Base-by-base conservation (phyloP, 768 basidiomycete species). In the Punctularia strigosozonata region DNA sequence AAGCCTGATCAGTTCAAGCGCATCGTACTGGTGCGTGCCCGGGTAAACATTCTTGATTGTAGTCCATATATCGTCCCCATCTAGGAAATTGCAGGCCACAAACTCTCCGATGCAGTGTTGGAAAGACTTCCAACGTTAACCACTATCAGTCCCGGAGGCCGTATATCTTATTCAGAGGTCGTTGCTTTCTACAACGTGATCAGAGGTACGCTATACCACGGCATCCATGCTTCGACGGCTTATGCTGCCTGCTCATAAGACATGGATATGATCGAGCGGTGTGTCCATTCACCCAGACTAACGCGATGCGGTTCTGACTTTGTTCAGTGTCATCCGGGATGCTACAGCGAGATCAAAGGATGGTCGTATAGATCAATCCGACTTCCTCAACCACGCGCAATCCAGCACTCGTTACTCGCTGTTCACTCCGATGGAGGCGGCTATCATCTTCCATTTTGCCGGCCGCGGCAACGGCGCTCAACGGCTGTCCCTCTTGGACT, bases 401-500 rank as follows among this genome's bases (percentile, higher is more conserved):
- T 73, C 80, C 25, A 81, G 68, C 48, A 88, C 92, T 48, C 83
- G 94, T 25, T 97, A 98, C 58, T 84, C 88, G 26, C 72, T 94
- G 38, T 97, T 97, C 59, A 92, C 90, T 1, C 94, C 94, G 4
- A 94, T 97, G 87, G 94, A 98, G 59, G 89, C 85, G n/a, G 76
- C 83, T 38, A 95, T 98, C 52, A 80, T 99, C 51, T 99, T 97
- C 65, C 94, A 99, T 59, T 98, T 97, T 62, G 91, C 91, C 20
- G 80, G 86, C 10, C 75, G 90, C 34, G 92, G 91, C 12, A 63
- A 68, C 32, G 62, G 66, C 3, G 64, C 65, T 34, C 75, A 80
- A 50, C 73, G 90, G 17, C 71, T 99, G 37, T 75, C 89, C 7
- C 60, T 94, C 26, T 60, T 86, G 31, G 95, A 99, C 58, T 99